Evolutionary conservation across 2,329 filamentous ascomycete genomes (phyloP).

Genomic region (Epichloe coenophiala): DNA sequence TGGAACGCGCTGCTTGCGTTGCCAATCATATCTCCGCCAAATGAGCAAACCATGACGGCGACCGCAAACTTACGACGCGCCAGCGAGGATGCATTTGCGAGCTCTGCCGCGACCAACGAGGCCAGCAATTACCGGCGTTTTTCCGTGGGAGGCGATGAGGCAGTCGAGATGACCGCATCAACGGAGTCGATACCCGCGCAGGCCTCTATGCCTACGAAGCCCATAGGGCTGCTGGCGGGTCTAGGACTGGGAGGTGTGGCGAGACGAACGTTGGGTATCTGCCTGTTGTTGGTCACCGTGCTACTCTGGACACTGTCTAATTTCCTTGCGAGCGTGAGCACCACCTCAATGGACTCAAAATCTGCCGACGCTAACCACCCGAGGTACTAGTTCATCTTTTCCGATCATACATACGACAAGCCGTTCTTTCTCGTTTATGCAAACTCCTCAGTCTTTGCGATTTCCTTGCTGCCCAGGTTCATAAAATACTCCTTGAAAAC

Average conservation of each 20-base stretch:
- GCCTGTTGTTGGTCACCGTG: slow-evolving; percentile 67
- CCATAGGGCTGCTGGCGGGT: slow-evolving; percentile 13
- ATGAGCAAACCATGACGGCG: slow-evolving; percentile 3
- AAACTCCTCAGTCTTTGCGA: slow-evolving; percentile 77
- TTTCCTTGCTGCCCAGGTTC: slow-evolving; percentile 59
- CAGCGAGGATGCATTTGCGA: slow-evolving; percentile 2
- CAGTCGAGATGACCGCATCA: slow-evolving; percentile 13
- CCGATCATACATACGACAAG: slow-evolving; percentile 84
- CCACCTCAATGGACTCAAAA: no score
- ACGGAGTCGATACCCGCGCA: slow-evolving; percentile 4
- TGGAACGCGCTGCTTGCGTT: neutral
- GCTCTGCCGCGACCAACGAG: neutral
- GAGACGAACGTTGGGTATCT: slow-evolving; percentile 64
- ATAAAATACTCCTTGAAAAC: slow-evolving; percentile 28
- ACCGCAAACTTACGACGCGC: neutral
- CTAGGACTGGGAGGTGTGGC: slow-evolving; percentile 38
- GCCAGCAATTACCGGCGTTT: neutral
- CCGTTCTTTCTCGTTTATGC: slow-evolving; percentile 93
- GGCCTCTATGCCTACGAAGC: slow-evolving; percentile 6
- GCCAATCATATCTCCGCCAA: neutral
- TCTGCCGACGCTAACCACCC: neutral
- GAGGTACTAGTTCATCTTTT: slow-evolving; percentile 68
- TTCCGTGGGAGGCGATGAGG: slow-evolving; percentile 7
- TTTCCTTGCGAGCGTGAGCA: slow-evolving; percentile 67
- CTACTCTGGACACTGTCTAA: slow-evolving; percentile 88